Base-by-base conservation (phyloP, 495 filamentous ascomycete genomes). In the Oidiodendron maius region DNA sequence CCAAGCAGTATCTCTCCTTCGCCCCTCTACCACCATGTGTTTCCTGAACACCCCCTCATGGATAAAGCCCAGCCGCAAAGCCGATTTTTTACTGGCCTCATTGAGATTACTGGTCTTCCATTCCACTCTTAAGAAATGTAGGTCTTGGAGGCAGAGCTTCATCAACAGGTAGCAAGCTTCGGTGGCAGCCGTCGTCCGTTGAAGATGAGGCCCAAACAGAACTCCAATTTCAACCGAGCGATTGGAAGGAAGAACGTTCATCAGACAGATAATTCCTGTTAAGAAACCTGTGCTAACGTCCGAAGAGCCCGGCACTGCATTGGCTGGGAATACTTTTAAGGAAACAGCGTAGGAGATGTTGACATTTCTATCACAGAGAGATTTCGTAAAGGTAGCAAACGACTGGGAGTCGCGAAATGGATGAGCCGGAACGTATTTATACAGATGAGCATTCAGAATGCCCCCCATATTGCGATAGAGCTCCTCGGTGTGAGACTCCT, bases 41-140 rank as follows among this genome's bases (percentile, higher is more conserved):
- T 80, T 72, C 26, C 76, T 64, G 41, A 79, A 78, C 4, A 70
- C 36, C 0, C 79, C 79, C 52, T 83, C 79, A 44, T 54, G 69
- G 12, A 41, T 59, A 53, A 79, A 80, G 1, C 79, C 78, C n/a
- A 76, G 61, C 11, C 79, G 67, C 46, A 53, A 11, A 6, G 79
- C 79, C 3, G 77, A 75, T 4, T 61, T 65, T 24, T 56, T 61
- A 17, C 71, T 75, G 0, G 66, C 53, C 28, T 56, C 66, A 57
- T 83, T 81, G 4, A 72, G 58, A 24, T 62, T 35, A 56, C 80
- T 63, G 50, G 71, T 75, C 51, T 81, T 81, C 78, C 79, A 83
- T 58, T 81, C 77, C 17, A 76, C 67, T 16, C 79, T 67, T 24
- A 69, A 55, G 49, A 71, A 80, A 0, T 70, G 68, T n/a, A 80